Conservation (phyloP, 2,329 filamentous ascomycete genomes). For the Samsoniella hepiali region DNA sequence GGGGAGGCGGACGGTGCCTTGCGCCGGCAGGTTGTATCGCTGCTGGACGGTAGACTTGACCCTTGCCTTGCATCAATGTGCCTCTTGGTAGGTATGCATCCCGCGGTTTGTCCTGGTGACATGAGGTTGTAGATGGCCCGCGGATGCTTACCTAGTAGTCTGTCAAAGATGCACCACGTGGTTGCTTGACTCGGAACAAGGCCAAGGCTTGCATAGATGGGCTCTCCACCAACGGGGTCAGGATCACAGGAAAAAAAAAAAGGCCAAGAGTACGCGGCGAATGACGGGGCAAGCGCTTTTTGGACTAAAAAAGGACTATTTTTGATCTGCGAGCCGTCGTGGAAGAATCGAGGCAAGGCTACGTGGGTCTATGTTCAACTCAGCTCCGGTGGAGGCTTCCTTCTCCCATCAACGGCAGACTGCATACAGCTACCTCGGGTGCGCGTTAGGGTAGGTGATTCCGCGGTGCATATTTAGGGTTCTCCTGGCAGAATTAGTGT, state of each 20-base stretch:
- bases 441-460: too few relatives aligned
- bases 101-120: neutral
- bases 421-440: too few relatives aligned
- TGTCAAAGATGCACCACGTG: slow-evolving; percentile 3
- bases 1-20: neutral
- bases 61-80: neutral
- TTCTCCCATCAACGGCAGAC: too few relatives aligned
- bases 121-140: neutral
- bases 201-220: neutral
- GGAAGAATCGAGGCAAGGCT: neutral
- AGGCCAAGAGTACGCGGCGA: neutral
- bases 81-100: neutral
- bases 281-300: neutral
- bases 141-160: neutral
- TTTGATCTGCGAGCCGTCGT: neutral
- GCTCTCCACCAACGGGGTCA: neutral
- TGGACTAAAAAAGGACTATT: neutral
- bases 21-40: neutral
- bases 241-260: neutral
- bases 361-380: neutral
- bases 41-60: neutral
- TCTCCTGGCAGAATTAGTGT: too few relatives aligned
- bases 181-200: neutral
- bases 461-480: too few relatives aligned
- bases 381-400: neutral